Conservation (phyloP, 192 early-diverging fungal species). For the Coemansia sp. region DNA sequence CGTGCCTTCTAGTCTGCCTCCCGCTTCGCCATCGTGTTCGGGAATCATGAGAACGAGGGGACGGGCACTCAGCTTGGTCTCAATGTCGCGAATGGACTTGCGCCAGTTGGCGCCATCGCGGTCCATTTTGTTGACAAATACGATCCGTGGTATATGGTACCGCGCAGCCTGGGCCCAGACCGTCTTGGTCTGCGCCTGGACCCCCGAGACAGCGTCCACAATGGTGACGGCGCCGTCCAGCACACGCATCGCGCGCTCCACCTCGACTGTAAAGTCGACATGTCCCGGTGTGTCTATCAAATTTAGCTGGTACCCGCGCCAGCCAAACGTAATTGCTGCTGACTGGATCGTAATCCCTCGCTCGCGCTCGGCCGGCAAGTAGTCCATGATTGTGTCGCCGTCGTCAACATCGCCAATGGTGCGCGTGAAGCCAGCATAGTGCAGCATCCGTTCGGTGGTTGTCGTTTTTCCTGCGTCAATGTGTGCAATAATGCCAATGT, state of each 20-base stretch:
- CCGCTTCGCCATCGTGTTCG: conserved; percentile 8
- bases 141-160: conserved; percentile 76
- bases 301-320: conserved; percentile 73
- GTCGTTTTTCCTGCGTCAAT: conserved; percentile 98
- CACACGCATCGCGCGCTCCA: conserved; percentile 84
- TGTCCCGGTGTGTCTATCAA: conserved; percentile 96
- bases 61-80: conserved; percentile 52
- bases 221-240: conserved; percentile 93
- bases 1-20: conserved; percentile 18
- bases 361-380: conserved; percentile 79
- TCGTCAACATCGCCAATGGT: conserved; percentile 88
- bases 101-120: conserved; percentile 62
- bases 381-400: conserved; percentile 95
- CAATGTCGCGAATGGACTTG: conserved; percentile 46
- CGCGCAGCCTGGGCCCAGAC: conserved; percentile 87
- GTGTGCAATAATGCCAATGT: conserved; percentile 94
- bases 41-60: conserved; percentile 77
- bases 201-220: conserved; percentile 91
- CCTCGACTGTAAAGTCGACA: conserved; percentile 94
- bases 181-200: conserved; percentile 95
- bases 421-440: conserved; percentile 87
- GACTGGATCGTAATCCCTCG: conserved; percentile 93
- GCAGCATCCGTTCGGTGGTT: conserved; percentile 96
- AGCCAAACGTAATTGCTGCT: conserved; percentile 85
- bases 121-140: conserved; percentile 97